Evolutionary conservation across 805 yeast genomes (phyloP).

Genomic region (Diddensiella transvaalensis): DNA sequence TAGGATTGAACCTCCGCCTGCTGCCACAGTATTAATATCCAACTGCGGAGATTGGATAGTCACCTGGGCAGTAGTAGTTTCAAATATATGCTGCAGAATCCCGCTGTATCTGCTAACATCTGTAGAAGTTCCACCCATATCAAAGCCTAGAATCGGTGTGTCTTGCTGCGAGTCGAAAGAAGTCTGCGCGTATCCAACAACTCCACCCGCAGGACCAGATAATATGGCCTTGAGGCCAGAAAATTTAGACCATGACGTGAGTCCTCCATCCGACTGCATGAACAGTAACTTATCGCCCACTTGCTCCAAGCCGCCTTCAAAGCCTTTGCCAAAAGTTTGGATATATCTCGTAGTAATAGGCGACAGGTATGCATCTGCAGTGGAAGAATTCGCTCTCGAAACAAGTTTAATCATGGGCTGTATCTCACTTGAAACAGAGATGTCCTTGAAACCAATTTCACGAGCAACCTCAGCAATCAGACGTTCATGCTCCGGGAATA

Average conservation of each 20-base stretch:
- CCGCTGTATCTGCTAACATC: constrained; percentile 77
- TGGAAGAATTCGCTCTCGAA: constrained; percentile 71
- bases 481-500: constrained; percentile 66
- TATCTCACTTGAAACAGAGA: constrained; percentile 64
- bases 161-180: constrained; percentile 45
- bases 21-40: constrained; percentile 78
- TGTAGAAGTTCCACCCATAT: constrained; percentile 90
- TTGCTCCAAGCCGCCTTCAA: constrained; percentile 47
- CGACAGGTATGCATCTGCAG: constrained; percentile 79
- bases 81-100: constrained; percentile 71
- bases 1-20: constrained; percentile 76
- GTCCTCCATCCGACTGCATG: constrained; percentile 97
- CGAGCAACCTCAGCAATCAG: constrained; percentile 57
- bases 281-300: constrained; percentile 42
- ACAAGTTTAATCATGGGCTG: constrained; percentile 79
- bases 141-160: constrained; percentile 74
- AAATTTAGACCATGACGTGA: constrained; percentile 77
- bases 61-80: constrained; percentile 78
- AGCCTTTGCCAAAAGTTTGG: constrained; percentile 57
- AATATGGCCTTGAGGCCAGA: constrained; percentile 85
- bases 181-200: constrained; percentile 86
- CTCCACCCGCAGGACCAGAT: constrained; percentile 98
- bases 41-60: constrained; percentile 82
- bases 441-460: constrained; percentile 62
- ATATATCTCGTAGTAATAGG: constrained; percentile 72